phyloP scores from a whole-genome alignment of 1,139 yeast genomes.

The Sugiyamaella japonica region DNA sequence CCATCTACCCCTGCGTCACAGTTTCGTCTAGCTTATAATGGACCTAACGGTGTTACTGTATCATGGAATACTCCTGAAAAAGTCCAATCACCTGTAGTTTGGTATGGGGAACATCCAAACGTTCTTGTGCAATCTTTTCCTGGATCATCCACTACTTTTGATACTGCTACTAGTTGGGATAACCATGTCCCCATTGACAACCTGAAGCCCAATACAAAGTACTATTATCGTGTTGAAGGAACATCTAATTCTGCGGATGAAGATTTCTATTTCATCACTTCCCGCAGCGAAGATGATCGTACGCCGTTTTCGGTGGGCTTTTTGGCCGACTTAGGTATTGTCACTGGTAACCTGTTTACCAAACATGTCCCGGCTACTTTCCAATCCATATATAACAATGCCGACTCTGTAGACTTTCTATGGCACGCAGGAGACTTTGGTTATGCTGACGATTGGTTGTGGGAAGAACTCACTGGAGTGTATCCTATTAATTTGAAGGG shows the following conservation, averaged over 20 bases:
- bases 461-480: conserved; percentile 27
- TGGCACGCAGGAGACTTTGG: conserved; percentile 36
- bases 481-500: conserved; percentile 20
- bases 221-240: conserved; percentile 34
- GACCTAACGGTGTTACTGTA: conserved; percentile 32
- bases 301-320: conserved; percentile 22
- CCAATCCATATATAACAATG: conserved; percentile 13
- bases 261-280: conserved; percentile 22
- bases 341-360: conserved; percentile 25
- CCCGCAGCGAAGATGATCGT: conserved; percentile 21
- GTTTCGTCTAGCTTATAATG: conserved; percentile 35
- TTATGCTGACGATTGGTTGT: conserved; percentile 36
- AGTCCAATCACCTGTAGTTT: conserved; percentile 29
- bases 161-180: conserved; percentile 33
- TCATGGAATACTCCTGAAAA: conserved; percentile 36
- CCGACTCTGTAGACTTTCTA: conserved; percentile 28
- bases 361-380: conserved; percentile 24
- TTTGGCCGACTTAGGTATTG: conserved; percentile 30
- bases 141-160: conserved; percentile 33
- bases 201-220: conserved; percentile 34
- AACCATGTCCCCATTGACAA: conserved; percentile 36
- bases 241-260: conserved; percentile 12
- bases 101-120: conserved; percentile 32
- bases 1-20: conserved; percentile 24
- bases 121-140: conserved; percentile 24